Conservation (phyloP, 2,329 filamentous ascomycete species). For the Neonectria hederae region DNA sequence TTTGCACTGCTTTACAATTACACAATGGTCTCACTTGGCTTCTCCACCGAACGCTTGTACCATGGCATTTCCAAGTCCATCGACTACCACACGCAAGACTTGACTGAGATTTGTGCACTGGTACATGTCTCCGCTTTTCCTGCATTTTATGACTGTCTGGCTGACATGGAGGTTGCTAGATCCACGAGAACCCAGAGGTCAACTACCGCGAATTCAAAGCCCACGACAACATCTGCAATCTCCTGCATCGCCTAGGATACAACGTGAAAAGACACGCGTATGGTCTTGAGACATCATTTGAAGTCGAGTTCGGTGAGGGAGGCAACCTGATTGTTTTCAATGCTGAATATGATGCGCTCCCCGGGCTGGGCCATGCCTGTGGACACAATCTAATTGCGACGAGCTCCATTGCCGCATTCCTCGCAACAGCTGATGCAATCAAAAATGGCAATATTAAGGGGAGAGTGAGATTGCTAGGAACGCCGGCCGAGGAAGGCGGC, state of each 20-base stretch:
- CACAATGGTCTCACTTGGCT: too few species aligned
- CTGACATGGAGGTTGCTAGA: constrained; percentile 2
- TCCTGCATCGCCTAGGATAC: constrained; percentile 47
- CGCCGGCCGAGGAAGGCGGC: constrained; percentile 63
- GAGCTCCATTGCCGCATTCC: constrained; percentile 55
- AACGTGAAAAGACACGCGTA: constrained; percentile 52
- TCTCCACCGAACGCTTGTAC: constrained; percentile 13
- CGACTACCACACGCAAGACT: constrained; percentile 20
- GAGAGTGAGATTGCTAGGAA: constrained; percentile 54
- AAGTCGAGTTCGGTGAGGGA: constrained; percentile 50
- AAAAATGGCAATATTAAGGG: constrained; percentile 3
- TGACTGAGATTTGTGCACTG: constrained; percentile 29
- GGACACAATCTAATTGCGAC: constrained; percentile 65
- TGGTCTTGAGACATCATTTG: constrained; percentile 55
- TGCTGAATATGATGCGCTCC: constrained; percentile 56
- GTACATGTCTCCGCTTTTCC: background rate
- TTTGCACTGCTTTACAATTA: too few species aligned
- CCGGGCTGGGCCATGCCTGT: constrained; percentile 62
- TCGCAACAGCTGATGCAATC: constrained; percentile 31
- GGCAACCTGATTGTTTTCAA: constrained; percentile 54
- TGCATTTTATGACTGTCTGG: background rate
- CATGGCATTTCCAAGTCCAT: constrained; percentile 26
- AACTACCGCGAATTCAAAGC: constrained; percentile 54
- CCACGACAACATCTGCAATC: constrained; percentile 52
- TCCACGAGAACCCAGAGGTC: constrained; percentile 56